Evolutionary conservation across 768 basidiomycete species (phyloP), one percentile per base, ranked within the genome.

Genomic region (Lactarius sanguifluus): DNA sequence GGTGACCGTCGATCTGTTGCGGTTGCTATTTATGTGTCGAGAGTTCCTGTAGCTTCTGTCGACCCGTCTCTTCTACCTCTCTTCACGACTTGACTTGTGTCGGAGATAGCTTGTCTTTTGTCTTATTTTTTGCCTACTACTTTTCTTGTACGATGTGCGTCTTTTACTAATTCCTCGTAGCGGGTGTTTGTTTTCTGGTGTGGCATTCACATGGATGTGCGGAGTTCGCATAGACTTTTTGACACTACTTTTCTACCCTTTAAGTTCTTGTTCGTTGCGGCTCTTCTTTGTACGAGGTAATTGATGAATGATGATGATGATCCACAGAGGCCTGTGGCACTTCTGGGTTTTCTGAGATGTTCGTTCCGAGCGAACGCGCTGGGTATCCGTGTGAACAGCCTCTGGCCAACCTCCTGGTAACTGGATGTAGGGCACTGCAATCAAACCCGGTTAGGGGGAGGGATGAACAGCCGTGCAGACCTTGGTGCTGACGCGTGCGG

Each of bases 1-100:
- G 58, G 66, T 47, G 58, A 32, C 66, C 56, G 41, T 56, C 52
- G 62, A 59, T 60, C 58, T 56, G 43, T 38, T 59, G 66, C 54
- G 62, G 52, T 59, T 38, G 25, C 30, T 64, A 67, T 67, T 64
- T 64, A 67, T 60, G 66, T 34, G 61, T 60, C 58, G 54, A 56
- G 66, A 56, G 66, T 64, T 64, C 41, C 25, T 64, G 66, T 67
- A 67, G 66, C 66, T 64, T 55, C 52, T 67, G 58, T 50, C 54
- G 59, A 64, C 66, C 41, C 59, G 59, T 55, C 41, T 34, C 38
- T 45, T 28, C 47, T 41, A 3, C 23, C 6, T 63, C 16, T 32
- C 36, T 56, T 67, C 58, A 67, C 59, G 66, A 63, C 52, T 41
- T 55, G 66, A 8, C 23, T 23, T 40, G 41, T 55, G 61, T 61